Evolutionary conservation across 805 yeast species (phyloP).

Genomic region (Schwanniomyces sp.): DNA sequence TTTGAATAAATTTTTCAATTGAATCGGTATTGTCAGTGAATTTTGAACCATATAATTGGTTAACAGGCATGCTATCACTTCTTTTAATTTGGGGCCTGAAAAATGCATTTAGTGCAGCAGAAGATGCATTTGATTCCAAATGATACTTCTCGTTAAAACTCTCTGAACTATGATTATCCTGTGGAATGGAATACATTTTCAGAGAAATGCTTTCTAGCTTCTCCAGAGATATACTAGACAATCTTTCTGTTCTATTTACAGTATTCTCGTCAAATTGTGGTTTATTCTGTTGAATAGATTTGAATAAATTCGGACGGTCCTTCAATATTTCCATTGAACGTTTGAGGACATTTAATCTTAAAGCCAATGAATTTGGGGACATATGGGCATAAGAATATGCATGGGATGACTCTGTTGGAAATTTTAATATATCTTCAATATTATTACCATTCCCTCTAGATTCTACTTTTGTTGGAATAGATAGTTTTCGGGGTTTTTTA

Average conservation of each 20-base stretch:
- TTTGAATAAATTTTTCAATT: conserved; percentile 12
- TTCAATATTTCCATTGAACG: conserved; percentile 73
- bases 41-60: conserved; percentile 11
- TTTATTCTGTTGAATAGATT: conserved; percentile 10
- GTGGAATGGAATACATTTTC: conserved; percentile 2
- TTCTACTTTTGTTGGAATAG: background rate
- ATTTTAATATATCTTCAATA: conserved; percentile 47
- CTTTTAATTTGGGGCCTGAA: conserved; percentile 37
- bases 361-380: conserved; percentile 77
- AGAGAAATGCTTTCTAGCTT: background rate
- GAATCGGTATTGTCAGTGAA: background rate
- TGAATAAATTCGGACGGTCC: conserved; percentile 56
- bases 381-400: conserved; percentile 83
- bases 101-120: conserved; percentile 48
- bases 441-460: background rate
- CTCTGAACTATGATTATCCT: conserved; percentile 18
- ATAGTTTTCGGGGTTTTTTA: background rate
- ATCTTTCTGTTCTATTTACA: background rate
- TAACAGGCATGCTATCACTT: conserved; percentile 37
- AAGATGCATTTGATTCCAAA: conserved; percentile 43
- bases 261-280: background rate
- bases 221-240: background rate
- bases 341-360: conserved; percentile 70
- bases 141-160: conserved; percentile 16
- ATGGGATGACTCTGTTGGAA: conserved; percentile 79